Evolutionary conservation across 2,329 filamentous ascomycete genomes (phyloP).

Genomic region (Monosporascus sp.): DNA sequence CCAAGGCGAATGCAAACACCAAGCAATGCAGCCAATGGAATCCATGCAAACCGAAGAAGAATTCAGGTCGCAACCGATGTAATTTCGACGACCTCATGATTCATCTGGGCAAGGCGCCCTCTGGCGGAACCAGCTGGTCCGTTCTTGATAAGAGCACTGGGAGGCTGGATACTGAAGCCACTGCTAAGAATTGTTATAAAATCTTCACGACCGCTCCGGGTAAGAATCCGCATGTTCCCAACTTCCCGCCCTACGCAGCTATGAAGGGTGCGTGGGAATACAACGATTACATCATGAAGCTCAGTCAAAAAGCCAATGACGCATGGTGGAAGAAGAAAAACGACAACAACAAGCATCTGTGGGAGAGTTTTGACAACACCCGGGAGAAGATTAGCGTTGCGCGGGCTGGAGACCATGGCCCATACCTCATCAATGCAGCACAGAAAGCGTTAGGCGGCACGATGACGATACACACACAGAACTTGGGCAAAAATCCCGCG

Average conservation of each 20-base stretch:
- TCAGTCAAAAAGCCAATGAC: background rate
- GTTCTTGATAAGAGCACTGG: background rate
- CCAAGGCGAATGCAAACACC: background rate
- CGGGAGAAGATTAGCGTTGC: background rate
- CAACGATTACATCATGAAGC: constrained; percentile 1
- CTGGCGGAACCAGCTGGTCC: background rate
- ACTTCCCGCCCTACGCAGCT: constrained; percentile 1
- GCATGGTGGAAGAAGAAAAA: constrained; percentile 1
- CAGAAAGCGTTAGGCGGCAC: background rate
- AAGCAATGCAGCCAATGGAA: background rate
- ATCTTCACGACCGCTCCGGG: background rate
- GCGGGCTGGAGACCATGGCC: constrained; percentile 3
- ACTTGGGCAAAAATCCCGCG: constrained; percentile 1
- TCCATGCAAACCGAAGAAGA: constrained; percentile 2
- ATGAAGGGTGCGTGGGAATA: background rate
- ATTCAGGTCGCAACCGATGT: constrained; percentile 2
- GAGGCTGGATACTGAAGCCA: background rate
- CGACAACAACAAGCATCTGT: background rate
- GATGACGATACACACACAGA: constrained; percentile 1
- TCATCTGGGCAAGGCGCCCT: background rate
- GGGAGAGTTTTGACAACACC: background rate
- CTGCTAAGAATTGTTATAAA: constrained; percentile 1
- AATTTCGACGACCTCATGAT: constrained; percentile 2
- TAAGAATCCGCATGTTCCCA: constrained; percentile 1
- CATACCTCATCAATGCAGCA: constrained; percentile 1